A percentile compares a stretch with the other conserved stretches of the same genome.
phyloP scores from a whole-genome alignment of 1,284 basidiomycete species.

The Ceratobasidium papillatum region DNA sequence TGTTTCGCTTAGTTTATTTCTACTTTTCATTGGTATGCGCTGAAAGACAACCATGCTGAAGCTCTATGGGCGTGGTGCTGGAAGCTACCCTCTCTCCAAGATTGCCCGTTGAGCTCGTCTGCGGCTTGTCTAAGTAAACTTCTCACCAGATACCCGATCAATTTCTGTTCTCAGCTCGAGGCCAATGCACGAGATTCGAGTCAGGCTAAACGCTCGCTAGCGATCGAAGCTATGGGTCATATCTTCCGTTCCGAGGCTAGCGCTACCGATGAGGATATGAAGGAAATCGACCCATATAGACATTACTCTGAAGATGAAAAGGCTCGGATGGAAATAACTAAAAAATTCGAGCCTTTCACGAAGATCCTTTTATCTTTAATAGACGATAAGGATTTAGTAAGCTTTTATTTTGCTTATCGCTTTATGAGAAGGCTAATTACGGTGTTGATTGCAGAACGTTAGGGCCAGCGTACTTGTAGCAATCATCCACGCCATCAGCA shows the following conservation, averaged over 20 bases:
- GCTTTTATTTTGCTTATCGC: constrained; percentile 48
- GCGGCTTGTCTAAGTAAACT: constrained; percentile 96
- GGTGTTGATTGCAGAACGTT: too few species aligned
- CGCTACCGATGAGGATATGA: background rate
- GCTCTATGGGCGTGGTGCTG: constrained; percentile 90
- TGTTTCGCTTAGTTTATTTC: constrained; percentile 74
- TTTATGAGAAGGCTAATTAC: constrained; percentile 74
- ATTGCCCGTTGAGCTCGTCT: constrained; percentile 90
- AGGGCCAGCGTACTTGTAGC: too few species aligned
- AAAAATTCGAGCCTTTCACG: constrained; percentile 82
- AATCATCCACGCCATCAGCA: too few species aligned
- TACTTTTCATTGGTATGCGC: constrained; percentile 58
- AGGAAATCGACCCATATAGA: background rate
- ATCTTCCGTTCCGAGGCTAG: constrained; percentile 65
- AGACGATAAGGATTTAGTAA: constrained; percentile 83
- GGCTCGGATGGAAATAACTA: constrained; percentile 83
- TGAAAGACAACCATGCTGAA: constrained; percentile 54
- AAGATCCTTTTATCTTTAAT: constrained; percentile 91
- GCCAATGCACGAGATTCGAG: constrained; percentile 73
- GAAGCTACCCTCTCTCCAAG: constrained; percentile 83
- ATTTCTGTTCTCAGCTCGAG: constrained; percentile 91
- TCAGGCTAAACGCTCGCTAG: constrained; percentile 83
- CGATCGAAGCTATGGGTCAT: constrained; percentile 92
- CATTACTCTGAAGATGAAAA: constrained; percentile 51
- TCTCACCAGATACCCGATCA: constrained; percentile 86